Evolutionary conservation across 2,329 filamentous ascomycete species (phyloP).

Genomic region (Aspergillus carbonarius): DNA sequence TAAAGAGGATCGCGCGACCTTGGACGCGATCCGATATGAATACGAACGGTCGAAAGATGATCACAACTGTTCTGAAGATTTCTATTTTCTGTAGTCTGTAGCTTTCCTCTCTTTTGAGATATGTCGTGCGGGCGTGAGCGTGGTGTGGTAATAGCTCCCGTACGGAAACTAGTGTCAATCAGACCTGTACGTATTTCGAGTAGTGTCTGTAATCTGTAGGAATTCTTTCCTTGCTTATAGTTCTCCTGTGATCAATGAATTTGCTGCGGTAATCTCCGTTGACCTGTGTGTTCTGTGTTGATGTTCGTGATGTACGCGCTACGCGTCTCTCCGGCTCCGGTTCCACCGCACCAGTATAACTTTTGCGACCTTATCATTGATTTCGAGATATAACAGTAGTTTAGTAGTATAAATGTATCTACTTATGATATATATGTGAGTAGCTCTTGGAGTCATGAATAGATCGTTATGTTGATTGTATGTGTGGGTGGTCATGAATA

Average conservation of each 20-base stretch:
- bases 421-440: background rate
- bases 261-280: background rate
- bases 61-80: background rate
- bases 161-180: background rate
- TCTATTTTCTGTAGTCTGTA: background rate
- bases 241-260: background rate
- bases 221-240: background rate
- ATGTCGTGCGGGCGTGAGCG: background rate
- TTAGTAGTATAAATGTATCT: too few species aligned
- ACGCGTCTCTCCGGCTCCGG: background rate
- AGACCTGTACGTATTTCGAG: background rate
- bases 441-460: background rate
- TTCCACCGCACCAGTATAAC: too few species aligned
- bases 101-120: background rate
- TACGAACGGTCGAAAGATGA: slow-evolving; percentile 31
- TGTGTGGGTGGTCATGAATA: background rate
- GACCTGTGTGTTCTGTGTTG: background rate
- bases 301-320: background rate
- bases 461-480: background rate
- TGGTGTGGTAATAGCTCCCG: too few species aligned
- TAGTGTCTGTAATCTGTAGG: background rate
- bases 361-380: too few species aligned
- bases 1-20: slow-evolving; percentile 29
- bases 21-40: slow-evolving; percentile 37
- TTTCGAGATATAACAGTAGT: too few species aligned